phyloP scores from a whole-genome alignment of 805 yeast genomes.

The Barnettozyma populi region DNA sequence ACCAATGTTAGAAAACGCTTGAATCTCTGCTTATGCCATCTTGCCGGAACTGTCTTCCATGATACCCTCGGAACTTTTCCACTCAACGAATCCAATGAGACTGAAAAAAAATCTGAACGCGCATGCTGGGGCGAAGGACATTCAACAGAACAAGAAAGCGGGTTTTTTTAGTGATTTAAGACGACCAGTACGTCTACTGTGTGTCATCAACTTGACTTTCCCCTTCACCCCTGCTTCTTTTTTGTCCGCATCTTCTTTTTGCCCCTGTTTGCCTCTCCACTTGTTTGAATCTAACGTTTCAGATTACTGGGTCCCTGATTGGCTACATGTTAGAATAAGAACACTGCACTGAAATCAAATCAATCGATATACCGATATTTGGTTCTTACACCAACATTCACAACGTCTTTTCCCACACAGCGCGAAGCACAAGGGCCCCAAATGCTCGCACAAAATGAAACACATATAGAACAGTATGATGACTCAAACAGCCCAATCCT shows the following conservation, averaged over 20 bases:
- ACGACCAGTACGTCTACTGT: too few relatives aligned
- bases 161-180: too few relatives aligned
- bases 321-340: background rate
- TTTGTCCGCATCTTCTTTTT: background rate
- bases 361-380: background rate
- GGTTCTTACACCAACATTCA: background rate
- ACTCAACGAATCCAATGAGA: background rate
- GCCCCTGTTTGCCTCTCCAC: background rate
- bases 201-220: background rate
- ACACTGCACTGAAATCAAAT: background rate
- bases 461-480: constrained; percentile 10
- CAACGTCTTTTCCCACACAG: background rate
- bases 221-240: background rate
- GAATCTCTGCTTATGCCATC: too few relatives aligned
- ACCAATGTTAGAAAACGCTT: too few relatives aligned
- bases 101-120: too few relatives aligned
- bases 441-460: constrained; percentile 14
- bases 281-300: background rate
- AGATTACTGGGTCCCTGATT: background rate
- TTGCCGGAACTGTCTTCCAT: background rate
- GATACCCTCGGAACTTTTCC: background rate
- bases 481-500: constrained; percentile 35
- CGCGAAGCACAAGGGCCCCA: background rate
- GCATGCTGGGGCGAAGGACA: too few relatives aligned
- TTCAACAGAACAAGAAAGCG: too few relatives aligned